Evolutionary conservation across 2,329 filamentous ascomycete genomes (phyloP), one percentile per base, ranked within the genome.

Genomic region (Endoconidiophora laricicola): DNA sequence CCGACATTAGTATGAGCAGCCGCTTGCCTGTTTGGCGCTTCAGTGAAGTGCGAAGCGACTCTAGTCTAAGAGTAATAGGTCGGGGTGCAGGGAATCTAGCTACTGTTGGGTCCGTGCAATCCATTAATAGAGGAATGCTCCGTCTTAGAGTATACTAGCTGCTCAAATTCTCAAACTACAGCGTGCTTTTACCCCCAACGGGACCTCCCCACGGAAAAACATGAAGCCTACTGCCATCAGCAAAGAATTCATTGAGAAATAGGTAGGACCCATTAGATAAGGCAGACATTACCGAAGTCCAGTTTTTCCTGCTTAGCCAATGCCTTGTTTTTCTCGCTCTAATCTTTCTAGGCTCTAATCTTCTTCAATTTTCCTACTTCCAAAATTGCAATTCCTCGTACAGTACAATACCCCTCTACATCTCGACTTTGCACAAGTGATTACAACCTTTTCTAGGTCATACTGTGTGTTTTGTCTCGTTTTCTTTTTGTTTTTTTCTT

Each of bases 1-100:
- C 40, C 16, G 23, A 22, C 26, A 10, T 6, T 16, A 29, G 18
- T 26, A 48, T n/a, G 42, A 44, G 52, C 47, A 44, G 47, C 52
- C 36, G 44, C 44, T 42, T 53, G 44, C 52, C 52, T 47, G 29
- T 53, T 52, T 53, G 44, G 29, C 24, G 47, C 26, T 53, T 42
- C 44, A 20, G 40, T 47, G 42, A 24, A 53, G 46, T 42, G 44
- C 52, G 29, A 53, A 53, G 52, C 52, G 52, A 53, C 26, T 26
- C 41, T 2, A 24, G 9, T 18, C 38, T 3, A 6, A n/a, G 20
- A 41, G 22, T 6, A 20, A 23, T 10, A 10, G 44, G 44, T 22
- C 26, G 23, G 44, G 23, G 44, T 29, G 22, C 23, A 16, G n/a
- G n/a, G 10, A n/a, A 14, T 7, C 16, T 16, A 33, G 9, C 7